Evolutionary conservation across 1,139 yeast genomes (phyloP).

Genomic region (Lodderomyces jiufengensis): DNA sequence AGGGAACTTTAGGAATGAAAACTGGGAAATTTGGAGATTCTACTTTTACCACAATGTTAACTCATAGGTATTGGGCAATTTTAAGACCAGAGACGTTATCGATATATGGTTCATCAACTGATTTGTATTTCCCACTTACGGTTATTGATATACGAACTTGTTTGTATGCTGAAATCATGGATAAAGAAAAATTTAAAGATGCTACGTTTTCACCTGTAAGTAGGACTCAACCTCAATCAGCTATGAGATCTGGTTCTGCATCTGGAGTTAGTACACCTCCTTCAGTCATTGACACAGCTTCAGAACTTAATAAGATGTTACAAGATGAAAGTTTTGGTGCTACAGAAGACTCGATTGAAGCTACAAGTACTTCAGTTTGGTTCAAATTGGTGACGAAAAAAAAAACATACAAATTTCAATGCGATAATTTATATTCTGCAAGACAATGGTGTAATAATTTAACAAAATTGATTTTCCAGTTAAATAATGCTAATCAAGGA

Average conservation of each 20-base stretch:
- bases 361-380: conserved; percentile 38
- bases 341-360: conserved; percentile 27
- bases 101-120: conserved; percentile 68
- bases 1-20: conserved; percentile 50
- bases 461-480: conserved; percentile 67
- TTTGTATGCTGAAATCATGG: conserved; percentile 51
- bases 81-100: conserved; percentile 67
- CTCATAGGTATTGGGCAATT: conserved; percentile 68
- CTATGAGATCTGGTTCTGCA: conserved; percentile 8
- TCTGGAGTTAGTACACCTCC: conserved; percentile 15
- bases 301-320: conserved; percentile 21
- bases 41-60: conserved; percentile 31
- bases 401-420: conserved; percentile 60
- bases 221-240: conserved; percentile 6
- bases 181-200: conserved; percentile 21
- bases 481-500: conserved; percentile 61
- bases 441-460: conserved; percentile 75
- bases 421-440: conserved; percentile 73
- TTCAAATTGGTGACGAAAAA: conserved; percentile 53
- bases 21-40: conserved; percentile 43
- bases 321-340: conserved; percentile 20
- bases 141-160: conserved; percentile 73
- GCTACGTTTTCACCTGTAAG: conserved; percentile 12
- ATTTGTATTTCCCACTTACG: conserved; percentile 74
- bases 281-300: conserved; percentile 14